Evolutionary conservation across 1,139 yeast genomes (phyloP), one percentile per base, ranked within the genome.

Genomic region (Saccharomycopsis phalli): DNA sequence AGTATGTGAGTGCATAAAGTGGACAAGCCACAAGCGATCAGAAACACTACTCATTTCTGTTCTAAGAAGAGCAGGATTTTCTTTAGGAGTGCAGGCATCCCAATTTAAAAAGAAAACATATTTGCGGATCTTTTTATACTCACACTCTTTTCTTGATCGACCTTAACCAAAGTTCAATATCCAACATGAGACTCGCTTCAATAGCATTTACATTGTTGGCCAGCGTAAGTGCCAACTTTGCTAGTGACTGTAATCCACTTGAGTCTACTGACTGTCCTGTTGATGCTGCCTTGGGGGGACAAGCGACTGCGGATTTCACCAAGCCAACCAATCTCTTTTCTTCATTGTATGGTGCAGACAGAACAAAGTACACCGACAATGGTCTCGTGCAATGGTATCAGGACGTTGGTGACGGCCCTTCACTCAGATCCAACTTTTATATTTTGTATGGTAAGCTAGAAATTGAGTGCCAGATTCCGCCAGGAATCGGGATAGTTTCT

Each of bases 391-490:
- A 86, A 49, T 69, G 77, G 3, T 61, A 86, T 43, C 62, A 69
- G 2, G 64, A 76, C 51, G 65, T 77, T 49, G 78, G 68, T 41
- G 91, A 83, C 54, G 79, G 81, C 53, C 95, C 95, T 16, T 71
- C 88, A 3, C 60, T 86, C 42, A 69, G 69, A 50, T 82, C 94
- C 11, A 71, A 80, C 49, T 84, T 82, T 56, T 83, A 83, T 59
- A 72, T 86, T 48, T 81, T 86, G 91, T 86, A 78, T 58, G 95
- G 95, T 41, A 76, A 76, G 50, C 74, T 84, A 17, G 93, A 82
- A 56, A 86, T 78, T 8, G 68, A 66, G 2, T 55, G 81, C 46
- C 71, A 77, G 55, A 81, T 88, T 14, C 86, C 91, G 3, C 62
- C 69, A 17, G 95, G 95, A 23, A 60, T 60, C 34, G 95, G 95